These are phyloP conservation scores for Lindgomyces ingoldianus DNA, from an alignment of 495 filamentous ascomycete species.

Conservation along the genomic window DNA sequence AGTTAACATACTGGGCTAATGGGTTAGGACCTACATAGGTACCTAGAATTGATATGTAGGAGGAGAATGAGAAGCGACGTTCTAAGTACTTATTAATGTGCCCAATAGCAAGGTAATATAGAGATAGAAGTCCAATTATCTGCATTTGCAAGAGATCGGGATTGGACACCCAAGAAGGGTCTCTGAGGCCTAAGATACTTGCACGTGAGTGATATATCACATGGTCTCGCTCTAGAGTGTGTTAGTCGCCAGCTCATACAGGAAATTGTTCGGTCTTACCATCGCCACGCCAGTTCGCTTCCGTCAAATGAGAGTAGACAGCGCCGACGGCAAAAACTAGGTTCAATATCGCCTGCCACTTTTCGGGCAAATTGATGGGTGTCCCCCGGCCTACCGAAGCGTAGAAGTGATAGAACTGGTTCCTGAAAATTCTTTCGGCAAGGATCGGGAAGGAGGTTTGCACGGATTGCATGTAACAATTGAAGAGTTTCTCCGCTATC, in stretches of 20 bases:
- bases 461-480: conserved; percentile 60
- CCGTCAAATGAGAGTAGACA: conserved; percentile 52
- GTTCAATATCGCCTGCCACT: conserved; percentile 63
- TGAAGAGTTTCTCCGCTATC: conserved; percentile 56
- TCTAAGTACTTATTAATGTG: conserved; percentile 57
- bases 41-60: not conserved
- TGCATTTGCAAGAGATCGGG: conserved; percentile 56
- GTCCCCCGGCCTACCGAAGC: conserved; percentile 48
- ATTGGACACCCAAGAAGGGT: conserved; percentile 12
- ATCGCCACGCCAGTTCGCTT: conserved; percentile 47
- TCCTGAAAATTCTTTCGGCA: conserved; percentile 55
- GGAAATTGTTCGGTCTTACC: not conserved
- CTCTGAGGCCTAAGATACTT: conserved; percentile 51
- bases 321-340: conserved; percentile 64
- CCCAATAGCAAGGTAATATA: conserved; percentile 61
- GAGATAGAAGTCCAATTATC: conserved; percentile 57
- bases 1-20: conserved; percentile 3
- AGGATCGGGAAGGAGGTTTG: conserved; percentile 65
- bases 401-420: conserved; percentile 48
- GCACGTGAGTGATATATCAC: conserved; percentile 59
- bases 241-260: not conserved
- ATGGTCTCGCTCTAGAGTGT: conserved; percentile 52
- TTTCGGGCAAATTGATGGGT: conserved; percentile 17
- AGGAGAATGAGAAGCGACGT: not conserved
- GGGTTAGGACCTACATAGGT: too few relatives aligned